Percentiles rank a stretch among this genome's conserved stretches.
Conservation (phyloP, 2,329 filamentous ascomycete genomes). For the Xylariaceae sp. region DNA sequence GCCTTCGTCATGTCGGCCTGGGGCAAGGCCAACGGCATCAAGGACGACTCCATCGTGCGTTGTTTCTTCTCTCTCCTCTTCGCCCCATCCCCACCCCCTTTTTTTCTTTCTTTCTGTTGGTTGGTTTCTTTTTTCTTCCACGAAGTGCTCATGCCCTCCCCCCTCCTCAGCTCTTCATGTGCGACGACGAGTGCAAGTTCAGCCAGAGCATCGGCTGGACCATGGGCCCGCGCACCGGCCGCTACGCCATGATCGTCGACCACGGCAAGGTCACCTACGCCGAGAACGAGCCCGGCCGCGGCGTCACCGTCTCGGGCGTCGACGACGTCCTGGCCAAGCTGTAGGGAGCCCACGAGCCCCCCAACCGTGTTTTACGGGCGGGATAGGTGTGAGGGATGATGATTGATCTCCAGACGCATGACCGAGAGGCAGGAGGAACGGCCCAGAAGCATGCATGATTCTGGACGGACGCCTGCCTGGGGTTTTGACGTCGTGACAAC, state of each 20-base stretch:
- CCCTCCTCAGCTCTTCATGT: constrained; percentile 59
- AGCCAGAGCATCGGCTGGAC: constrained; percentile 72
- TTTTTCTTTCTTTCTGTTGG: not conserved
- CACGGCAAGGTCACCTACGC: constrained; percentile 78
- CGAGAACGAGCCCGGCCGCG: constrained; percentile 56
- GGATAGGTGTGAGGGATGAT: too few species aligned
- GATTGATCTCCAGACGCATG: too few species aligned
- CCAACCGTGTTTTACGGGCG: too few species aligned
- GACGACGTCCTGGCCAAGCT: constrained; percentile 47
- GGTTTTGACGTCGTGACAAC: too few species aligned
- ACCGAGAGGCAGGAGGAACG: too few species aligned
- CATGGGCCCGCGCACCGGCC: constrained; percentile 58
- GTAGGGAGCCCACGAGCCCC: too few species aligned
- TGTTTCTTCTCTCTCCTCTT: constrained; percentile 1
- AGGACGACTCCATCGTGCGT: constrained; percentile 55
- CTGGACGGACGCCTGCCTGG: too few species aligned
- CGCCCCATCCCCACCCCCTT: too few species aligned
- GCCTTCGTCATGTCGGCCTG: constrained; percentile 81
- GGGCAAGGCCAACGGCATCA: constrained; percentile 80
- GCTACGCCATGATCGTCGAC: constrained; percentile 76
- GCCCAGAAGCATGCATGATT: too few species aligned
- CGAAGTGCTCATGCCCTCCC: not conserved
- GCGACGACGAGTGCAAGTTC: constrained; percentile 63
- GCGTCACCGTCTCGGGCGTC: constrained; percentile 36
- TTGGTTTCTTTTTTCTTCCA: not conserved